A percentile compares a stretch with the other conserved stretches of the same genome.
These are phyloP conservation scores for Penicillium ucsense DNA, from an alignment of 495 filamentous ascomycete species.

Conservation along the genomic window DNA sequence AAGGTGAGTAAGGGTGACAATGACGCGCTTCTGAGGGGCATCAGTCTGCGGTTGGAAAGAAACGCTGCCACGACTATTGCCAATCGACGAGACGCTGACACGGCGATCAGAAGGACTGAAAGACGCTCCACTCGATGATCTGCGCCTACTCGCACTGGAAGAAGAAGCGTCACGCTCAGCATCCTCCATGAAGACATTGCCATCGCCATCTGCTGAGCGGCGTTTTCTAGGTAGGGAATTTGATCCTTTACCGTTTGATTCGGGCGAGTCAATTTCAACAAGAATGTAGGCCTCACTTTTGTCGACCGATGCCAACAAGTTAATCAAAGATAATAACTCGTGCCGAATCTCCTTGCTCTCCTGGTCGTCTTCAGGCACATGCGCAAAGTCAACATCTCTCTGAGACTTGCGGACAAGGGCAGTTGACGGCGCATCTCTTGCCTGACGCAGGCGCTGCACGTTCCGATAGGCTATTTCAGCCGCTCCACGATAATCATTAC, in stretches of 20 bases:
- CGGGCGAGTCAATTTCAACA: conserved; percentile 33
- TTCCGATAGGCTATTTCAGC: conserved; percentile 64
- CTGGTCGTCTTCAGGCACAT: conserved; percentile 44
- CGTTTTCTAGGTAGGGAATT: conserved; percentile 12
- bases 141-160: conserved; percentile 3
- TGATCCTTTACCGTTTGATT: conserved; percentile 1
- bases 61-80: conserved; percentile 14
- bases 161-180: conserved; percentile 11
- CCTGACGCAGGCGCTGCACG: conserved; percentile 48
- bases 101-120: conserved; percentile 9
- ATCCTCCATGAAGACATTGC: conserved; percentile 36
- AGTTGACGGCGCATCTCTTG: conserved; percentile 36
- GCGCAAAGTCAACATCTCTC: conserved; percentile 37
- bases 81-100: conserved; percentile 17
- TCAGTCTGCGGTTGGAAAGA: conserved; percentile 10
- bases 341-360: conserved; percentile 45
- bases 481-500: conserved; percentile 78
- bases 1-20: conserved; percentile 77
- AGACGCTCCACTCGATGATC: conserved; percentile 8
- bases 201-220: conserved; percentile 30
- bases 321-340: conserved; percentile 77
- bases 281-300: conserved; percentile 67
- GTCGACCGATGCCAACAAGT: conserved; percentile 75
- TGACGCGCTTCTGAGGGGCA: conserved; percentile 25
- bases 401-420: conserved; percentile 27